Conservation (phyloP, 2,329 filamentous ascomycete species). For the Aureobasidium lini region DNA sequence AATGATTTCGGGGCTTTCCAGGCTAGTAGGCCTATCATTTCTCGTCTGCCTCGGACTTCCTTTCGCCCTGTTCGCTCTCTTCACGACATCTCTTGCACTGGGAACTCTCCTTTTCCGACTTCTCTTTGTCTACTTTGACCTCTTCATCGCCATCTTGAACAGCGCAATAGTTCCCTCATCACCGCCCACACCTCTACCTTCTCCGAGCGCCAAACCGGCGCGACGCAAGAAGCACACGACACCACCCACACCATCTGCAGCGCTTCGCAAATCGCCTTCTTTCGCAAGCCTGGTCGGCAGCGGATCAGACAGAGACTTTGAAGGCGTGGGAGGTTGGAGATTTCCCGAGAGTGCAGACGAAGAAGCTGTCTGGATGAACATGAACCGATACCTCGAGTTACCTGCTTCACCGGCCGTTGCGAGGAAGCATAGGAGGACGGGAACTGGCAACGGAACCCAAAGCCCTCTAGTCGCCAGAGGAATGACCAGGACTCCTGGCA, state of each 20-base stretch:
- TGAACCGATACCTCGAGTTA: constrained; percentile 35
- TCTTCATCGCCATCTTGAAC: constrained; percentile 32
- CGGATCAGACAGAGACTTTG: constrained; percentile 31
- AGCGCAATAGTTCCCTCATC: constrained; percentile 19
- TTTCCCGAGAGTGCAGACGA: constrained; percentile 31
- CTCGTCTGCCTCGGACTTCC: constrained; percentile 22
- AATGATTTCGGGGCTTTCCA: constrained; percentile 2
- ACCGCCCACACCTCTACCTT: constrained; percentile 23
- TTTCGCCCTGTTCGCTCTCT: constrained; percentile 30
- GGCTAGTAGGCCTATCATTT: constrained; percentile 2
- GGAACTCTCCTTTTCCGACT: constrained; percentile 33
- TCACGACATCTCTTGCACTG: constrained; percentile 34
- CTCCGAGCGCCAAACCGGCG: constrained; percentile 22
- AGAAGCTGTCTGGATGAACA: constrained; percentile 37
- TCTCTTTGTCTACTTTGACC: constrained; percentile 35
- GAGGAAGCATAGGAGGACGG: constrained; percentile 15
- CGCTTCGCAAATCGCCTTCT: constrained; percentile 25
- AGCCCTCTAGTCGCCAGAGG: not conserved
- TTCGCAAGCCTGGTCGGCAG: constrained; percentile 29
- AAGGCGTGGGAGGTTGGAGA: constrained; percentile 37
- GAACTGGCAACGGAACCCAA: constrained; percentile 20
- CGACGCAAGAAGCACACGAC: constrained; percentile 11
- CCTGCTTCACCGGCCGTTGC: constrained; percentile 21
- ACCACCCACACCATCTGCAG: constrained; percentile 16
- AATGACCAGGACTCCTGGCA: constrained; percentile 16